Percentiles rank a stretch among this genome's conserved stretches.
phyloP scores from a whole-genome alignment of 2,329 filamentous ascomycete genomes.

The Talaromyces islandicus region DNA sequence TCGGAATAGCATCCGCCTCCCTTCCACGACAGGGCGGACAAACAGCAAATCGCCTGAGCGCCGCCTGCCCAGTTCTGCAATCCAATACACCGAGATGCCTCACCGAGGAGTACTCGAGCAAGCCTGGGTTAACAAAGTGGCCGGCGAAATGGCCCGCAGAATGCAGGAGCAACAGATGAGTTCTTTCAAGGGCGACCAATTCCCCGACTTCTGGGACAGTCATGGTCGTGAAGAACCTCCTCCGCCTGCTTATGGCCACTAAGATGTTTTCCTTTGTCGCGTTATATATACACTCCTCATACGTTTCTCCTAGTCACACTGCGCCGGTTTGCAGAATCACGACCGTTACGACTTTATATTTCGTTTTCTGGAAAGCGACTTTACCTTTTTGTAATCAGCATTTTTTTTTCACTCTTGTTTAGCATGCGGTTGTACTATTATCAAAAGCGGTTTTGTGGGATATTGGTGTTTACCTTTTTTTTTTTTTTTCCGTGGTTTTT shows the following conservation, averaged over 20 bases:
- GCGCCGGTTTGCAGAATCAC: conserved; percentile 11
- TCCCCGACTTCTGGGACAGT: conserved; percentile 32
- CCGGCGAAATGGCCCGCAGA: conserved; percentile 75
- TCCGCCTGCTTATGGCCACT: conserved; percentile 42
- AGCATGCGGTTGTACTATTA: not conserved
- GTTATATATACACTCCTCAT: not conserved
- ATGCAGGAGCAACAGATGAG: conserved; percentile 74
- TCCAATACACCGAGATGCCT: conserved; percentile 27
- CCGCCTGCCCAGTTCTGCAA: conserved; percentile 22
- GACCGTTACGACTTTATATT: conserved; percentile 11
- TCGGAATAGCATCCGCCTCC: conserved; percentile 20
- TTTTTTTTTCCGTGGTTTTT: not conserved
- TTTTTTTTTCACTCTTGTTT: not conserved
- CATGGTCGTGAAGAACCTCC: conserved; percentile 32
- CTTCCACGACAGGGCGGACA: conserved; percentile 5
- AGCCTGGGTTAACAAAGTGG: conserved; percentile 61
- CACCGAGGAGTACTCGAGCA: conserved; percentile 29
- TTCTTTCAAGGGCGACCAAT: conserved; percentile 24
- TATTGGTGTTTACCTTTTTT: not conserved
- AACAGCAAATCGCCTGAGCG: conserved; percentile 18
- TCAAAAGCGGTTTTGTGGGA: not conserved
- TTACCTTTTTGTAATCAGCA: conserved; percentile 6
- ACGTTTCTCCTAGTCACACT: conserved; percentile 10
- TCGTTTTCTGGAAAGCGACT: conserved; percentile 6
- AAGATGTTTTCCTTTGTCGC: conserved; percentile 7